phyloP scores from a whole-genome alignment of 106 monocot species.

The Platanthera zijinensis region DNA sequence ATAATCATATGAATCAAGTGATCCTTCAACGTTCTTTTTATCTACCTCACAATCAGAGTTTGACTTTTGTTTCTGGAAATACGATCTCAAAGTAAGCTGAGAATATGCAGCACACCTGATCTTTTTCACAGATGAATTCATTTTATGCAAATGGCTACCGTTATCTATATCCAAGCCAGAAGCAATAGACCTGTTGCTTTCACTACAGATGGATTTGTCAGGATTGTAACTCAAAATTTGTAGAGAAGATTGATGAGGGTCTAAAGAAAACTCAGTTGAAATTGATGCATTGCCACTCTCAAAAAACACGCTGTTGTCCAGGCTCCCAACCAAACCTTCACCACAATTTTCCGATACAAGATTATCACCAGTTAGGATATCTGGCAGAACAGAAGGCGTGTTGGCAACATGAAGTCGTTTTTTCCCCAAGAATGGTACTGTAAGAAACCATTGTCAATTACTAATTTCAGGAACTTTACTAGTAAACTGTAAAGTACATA shows the following conservation, averaged over 20 bases:
- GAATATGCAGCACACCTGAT: conserved; percentile 25
- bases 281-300: conserved; percentile 7
- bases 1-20: conserved; percentile 14
- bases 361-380: conserved; percentile 11
- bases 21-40: conserved; percentile 1
- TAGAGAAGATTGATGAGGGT: conserved; percentile 8
- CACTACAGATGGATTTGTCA: background rate
- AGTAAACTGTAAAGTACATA: background rate
- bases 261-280: conserved; percentile 3
- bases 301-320: conserved; percentile 13
- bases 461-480: background rate
- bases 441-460: conserved; percentile 7
- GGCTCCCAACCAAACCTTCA: conserved; percentile 13
- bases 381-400: conserved; percentile 3
- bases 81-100: conserved; percentile 70
- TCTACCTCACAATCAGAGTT: conserved; percentile 6
- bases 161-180: background rate
- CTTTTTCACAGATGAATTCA: conserved; percentile 25
- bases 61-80: conserved; percentile 45
- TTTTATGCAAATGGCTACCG: background rate
- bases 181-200: background rate
- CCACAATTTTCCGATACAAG: conserved; percentile 8
- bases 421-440: conserved; percentile 81
- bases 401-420: conserved; percentile 14
- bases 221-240: background rate